Conservation (phyloP, 1,284 basidiomycete genomes). For the Puccinia horiana region DNA sequence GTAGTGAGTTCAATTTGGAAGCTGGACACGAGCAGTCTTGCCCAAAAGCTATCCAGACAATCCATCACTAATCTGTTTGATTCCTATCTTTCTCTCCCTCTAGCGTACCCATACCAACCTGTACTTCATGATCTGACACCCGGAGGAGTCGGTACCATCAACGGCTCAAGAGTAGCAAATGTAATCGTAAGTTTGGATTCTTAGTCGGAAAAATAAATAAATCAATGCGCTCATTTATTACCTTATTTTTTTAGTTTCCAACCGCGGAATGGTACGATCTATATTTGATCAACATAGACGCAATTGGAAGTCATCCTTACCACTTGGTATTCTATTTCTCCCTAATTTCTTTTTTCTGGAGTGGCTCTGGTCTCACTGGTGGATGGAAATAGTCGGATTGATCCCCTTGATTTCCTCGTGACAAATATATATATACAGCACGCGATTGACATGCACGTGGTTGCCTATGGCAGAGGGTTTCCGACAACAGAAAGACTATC, state of each 20-base stretch:
- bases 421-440: too few relatives aligned
- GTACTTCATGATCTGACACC: conserved; percentile 42
- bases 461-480: conserved; percentile 33
- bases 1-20: conserved; percentile 19
- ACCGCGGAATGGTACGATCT: conserved; percentile 48
- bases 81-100: neutral
- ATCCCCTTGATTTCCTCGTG: neutral
- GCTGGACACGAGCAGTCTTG: too few relatives aligned
- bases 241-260: conserved; percentile 8
- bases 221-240: too few relatives aligned
- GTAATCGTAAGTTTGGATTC: conserved; percentile 18
- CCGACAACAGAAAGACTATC: conserved; percentile 30
- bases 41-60: neutral
- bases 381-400: neutral
- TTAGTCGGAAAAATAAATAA: neutral
- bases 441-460: conserved; percentile 47
- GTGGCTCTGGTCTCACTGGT: neutral
- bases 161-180: conserved; percentile 42
- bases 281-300: conserved; percentile 44
- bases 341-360: too few relatives aligned
- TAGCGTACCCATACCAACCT: conserved; percentile 46
- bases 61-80: neutral
- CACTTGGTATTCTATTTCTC: too few relatives aligned
- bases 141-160: conserved; percentile 16
- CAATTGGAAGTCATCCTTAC: conserved; percentile 15